Evolutionary conservation across 2,329 filamentous ascomycete genomes (phyloP).

Genomic region (Dactylellina haptotyla): DNA sequence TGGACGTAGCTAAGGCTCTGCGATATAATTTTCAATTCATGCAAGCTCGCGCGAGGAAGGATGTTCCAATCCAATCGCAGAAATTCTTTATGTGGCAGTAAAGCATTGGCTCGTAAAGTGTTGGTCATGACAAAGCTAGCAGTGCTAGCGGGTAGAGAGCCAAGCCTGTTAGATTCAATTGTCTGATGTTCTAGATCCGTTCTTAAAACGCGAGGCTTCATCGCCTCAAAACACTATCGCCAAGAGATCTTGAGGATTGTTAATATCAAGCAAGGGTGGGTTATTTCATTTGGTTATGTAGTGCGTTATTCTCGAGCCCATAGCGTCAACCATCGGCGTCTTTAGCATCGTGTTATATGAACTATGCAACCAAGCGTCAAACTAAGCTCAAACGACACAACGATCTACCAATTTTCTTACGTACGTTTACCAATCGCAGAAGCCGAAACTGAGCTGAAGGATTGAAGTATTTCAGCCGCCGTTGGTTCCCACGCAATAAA

Average conservation of each 20-base stretch:
- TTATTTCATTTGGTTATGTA: no score
- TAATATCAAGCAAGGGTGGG: no score
- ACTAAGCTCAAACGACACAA: no score
- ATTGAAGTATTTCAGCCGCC: no score
- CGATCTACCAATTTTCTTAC: not conserved
- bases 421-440: slow-evolving; percentile 16
- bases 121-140: slow-evolving; percentile 14
- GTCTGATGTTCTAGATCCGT: slow-evolving; percentile 25
- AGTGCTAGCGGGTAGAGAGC: not conserved
- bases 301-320: no score
- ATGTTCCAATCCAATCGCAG: not conserved
- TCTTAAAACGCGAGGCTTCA: not conserved
- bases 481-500: slow-evolving; percentile 5
- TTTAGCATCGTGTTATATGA: no score
- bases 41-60: not conserved
- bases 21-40: no score
- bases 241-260: no score
- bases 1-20: no score
- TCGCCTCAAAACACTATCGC: no score
- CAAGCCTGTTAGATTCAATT: not conserved
- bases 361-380: no score
- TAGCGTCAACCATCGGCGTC: no score
- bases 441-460: not conserved
- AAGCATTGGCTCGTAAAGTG: slow-evolving; percentile 26
- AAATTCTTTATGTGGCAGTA: slow-evolving; percentile 27